Base-by-base conservation (phyloP, 2,329 filamentous ascomycete species). In the Metarhizium rileyi region DNA sequence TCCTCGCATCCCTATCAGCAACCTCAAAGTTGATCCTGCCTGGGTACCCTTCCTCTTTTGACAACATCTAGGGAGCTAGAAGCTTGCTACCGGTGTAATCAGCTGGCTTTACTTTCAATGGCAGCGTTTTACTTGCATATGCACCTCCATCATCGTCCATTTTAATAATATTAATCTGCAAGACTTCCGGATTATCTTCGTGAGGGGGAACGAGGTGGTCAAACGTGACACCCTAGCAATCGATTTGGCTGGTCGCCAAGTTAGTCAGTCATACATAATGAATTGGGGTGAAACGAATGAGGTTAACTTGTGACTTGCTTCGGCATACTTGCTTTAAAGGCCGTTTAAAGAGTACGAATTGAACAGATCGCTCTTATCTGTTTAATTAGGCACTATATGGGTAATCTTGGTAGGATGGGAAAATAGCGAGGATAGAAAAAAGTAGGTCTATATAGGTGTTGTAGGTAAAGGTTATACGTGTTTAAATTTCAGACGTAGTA, bases 161-260 rank as follows among this genome's bases (percentile, higher is more conserved):
- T 60, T 72, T 69, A 44, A 68, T 56, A 46, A 73, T 70, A 42
- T 69, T 71, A 42, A 72, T 66, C 54, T 68, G 63, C 18, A 72
- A 52, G 1, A 70, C 66, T 50, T 72, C 67, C n/a, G 66, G 69
- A 52, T 67, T 56, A 25, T 33, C 30, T 46, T 72, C 63, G 35
- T 66, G 54, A 5, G 48, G 12, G 2, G 65, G 63, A 44, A 71
- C 65, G 28, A 64, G 57, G 49, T 71, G 61, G 52, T 71, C 66
- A 53, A 72, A 72, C 18, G 66, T 70, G 38, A 71, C 63, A 27
- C 66, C 62, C 50, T 70, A 70, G 10, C 25, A 42, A 22, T 42
- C 38, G 10, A 25, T 25, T 23, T 42, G 6, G 16, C 38, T 42
- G 10, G 35, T 38, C 5, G n/a, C 16, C 20, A 7, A 22, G 6